Percentiles rank a stretch among this genome's conserved stretches.
Evolutionary conservation across 1,139 yeast species (phyloP).

Genomic region (Meyerozyma sp.): DNA sequence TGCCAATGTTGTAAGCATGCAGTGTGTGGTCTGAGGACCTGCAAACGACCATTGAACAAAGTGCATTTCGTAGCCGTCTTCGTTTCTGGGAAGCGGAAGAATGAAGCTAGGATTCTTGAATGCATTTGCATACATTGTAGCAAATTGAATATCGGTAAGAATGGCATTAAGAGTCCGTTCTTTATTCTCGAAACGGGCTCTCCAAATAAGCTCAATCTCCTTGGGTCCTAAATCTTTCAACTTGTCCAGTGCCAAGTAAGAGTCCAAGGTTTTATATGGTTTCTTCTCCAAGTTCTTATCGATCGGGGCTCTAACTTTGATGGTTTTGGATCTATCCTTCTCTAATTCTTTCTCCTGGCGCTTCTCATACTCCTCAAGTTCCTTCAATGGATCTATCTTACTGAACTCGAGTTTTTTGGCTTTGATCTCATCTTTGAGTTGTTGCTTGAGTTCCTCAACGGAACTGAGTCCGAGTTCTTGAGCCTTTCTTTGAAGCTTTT

Average conservation of each 20-base stretch:
- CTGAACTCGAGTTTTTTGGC: slow-evolving; percentile 50
- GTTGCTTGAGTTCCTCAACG: slow-evolving; percentile 59
- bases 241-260: slow-evolving; percentile 69
- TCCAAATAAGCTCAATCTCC: slow-evolving; percentile 84
- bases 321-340: slow-evolving; percentile 21
- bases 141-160: slow-evolving; percentile 50
- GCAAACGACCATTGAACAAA: slow-evolving; percentile 93
- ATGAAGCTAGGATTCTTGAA: slow-evolving; percentile 71
- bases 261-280: slow-evolving; percentile 68
- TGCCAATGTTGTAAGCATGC: slow-evolving; percentile 86
- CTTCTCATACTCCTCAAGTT: slow-evolving; percentile 53
- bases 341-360: slow-evolving; percentile 26
- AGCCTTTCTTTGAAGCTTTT: slow-evolving; percentile 33
- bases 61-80: slow-evolving; percentile 72
- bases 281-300: slow-evolving; percentile 37
- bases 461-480: slow-evolving; percentile 31
- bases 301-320: slow-evolving; percentile 40
- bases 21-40: slow-evolving; percentile 80
- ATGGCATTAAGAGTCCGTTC: slow-evolving; percentile 63
- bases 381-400: slow-evolving; percentile 65
- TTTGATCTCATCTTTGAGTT: slow-evolving; percentile 58
- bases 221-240: slow-evolving; percentile 47
- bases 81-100: slow-evolving; percentile 59
- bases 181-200: slow-evolving; percentile 69
- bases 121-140: slow-evolving; percentile 60